A percentile compares a stretch with the other conserved stretches of the same genome.
Evolutionary conservation across 2,329 filamentous ascomycete species (phyloP).

Genomic region (Stachybotrys elegans): DNA sequence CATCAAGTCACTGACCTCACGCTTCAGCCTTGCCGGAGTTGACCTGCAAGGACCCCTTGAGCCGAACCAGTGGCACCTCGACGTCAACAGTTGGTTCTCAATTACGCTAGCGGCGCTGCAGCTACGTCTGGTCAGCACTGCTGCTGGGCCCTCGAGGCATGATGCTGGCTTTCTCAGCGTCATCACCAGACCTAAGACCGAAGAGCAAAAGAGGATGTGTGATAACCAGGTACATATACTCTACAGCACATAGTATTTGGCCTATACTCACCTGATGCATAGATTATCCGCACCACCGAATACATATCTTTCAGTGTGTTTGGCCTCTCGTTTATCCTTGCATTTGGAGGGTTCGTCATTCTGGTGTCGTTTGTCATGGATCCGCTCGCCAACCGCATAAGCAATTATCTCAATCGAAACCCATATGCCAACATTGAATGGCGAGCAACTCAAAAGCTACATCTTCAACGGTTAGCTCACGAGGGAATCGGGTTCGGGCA

Average conservation of each 20-base stretch:
- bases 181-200: background rate
- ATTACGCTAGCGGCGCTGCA: background rate
- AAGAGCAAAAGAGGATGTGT: background rate
- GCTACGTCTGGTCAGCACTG: background rate
- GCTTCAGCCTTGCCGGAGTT: background rate
- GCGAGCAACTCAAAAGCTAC: background rate
- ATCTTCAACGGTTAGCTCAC: background rate
- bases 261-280: background rate
- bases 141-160: background rate
- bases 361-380: background rate
- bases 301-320: background rate
- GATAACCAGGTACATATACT: background rate
- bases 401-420: background rate
- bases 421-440: background rate
- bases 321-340: background rate
- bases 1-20: background rate
- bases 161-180: background rate
- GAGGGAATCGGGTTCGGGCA: background rate
- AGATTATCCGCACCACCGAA: background rate
- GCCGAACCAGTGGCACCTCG: background rate
- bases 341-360: background rate
- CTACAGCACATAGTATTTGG: background rate
- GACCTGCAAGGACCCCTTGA: background rate
- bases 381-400: background rate
- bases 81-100: background rate